phyloP scores from a whole-genome alignment of 75 land plant genomes.

The Cupressus sempervirens region DNA sequence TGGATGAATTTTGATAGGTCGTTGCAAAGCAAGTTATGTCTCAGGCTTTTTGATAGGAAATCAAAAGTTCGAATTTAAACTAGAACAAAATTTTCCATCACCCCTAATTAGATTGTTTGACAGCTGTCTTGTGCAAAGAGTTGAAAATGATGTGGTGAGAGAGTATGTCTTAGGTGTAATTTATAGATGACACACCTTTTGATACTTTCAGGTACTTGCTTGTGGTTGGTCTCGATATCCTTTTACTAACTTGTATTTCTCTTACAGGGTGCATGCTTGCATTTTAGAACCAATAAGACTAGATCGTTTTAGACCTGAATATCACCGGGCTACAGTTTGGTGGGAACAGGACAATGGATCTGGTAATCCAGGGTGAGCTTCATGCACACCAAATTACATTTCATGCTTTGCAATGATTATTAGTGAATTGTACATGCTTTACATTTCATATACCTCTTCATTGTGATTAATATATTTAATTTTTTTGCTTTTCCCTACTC shows the following conservation, averaged over 20 bases:
- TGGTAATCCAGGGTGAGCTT: slow-evolving; percentile 68
- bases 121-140: background rate
- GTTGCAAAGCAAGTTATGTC: background rate
- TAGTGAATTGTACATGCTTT: background rate
- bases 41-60: background rate
- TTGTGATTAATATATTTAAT: background rate
- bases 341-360: slow-evolving; percentile 64
- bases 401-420: slow-evolving; percentile 8
- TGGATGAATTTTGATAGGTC: background rate
- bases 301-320: slow-evolving; percentile 71
- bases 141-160: background rate
- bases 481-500: background rate
- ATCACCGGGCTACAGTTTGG: slow-evolving; percentile 63
- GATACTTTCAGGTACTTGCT: background rate
- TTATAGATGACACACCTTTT: background rate
- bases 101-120: background rate
- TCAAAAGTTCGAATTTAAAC: background rate
- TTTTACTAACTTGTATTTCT: background rate
- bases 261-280: slow-evolving; percentile 64
- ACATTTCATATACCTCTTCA: background rate
- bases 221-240: background rate
- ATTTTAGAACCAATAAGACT: slow-evolving; percentile 45
- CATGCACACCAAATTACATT: background rate
- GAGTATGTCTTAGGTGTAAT: background rate
- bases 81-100: background rate